Conservation (phyloP, 305 asterid genomes). For the Stenogyne calaminthoides region DNA sequence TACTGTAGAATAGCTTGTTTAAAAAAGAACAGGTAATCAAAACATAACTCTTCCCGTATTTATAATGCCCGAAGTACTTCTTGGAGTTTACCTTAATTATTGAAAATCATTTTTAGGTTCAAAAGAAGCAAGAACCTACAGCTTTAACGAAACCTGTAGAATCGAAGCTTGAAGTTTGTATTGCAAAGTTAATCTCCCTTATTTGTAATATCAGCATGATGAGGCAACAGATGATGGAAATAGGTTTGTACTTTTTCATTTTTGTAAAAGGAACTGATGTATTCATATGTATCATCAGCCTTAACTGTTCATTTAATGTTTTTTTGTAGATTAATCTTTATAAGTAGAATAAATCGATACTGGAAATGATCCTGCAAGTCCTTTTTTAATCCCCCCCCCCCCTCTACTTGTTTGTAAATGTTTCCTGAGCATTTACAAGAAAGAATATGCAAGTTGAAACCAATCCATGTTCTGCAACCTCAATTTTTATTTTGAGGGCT, state of each 20-base stretch:
- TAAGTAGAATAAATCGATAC: not conserved
- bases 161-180: conserved; percentile 70
- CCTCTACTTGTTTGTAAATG: not conserved
- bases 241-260: conserved; percentile 51
- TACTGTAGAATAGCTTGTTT: conserved; percentile 1
- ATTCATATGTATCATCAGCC: conserved; percentile 20
- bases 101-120: conserved; percentile 46
- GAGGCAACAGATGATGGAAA: conserved; percentile 97
- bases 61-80: conserved; percentile 20
- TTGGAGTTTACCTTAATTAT: conserved; percentile 6
- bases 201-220: conserved; percentile 90
- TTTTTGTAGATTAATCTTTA: not conserved
- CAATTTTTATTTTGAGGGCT: not conserved
- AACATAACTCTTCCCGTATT: not conserved
- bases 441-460: conserved; percentile 1
- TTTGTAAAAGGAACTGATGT: conserved; percentile 6
- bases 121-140: conserved; percentile 35
- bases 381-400: conserved; percentile 14
- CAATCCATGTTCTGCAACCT: conserved; percentile 6
- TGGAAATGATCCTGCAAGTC: conserved; percentile 12
- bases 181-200: conserved; percentile 88
- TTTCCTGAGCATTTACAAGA: not conserved
- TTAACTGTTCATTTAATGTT: not conserved
- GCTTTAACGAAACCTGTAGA: conserved; percentile 53
- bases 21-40: not conserved